Base-by-base conservation (phyloP, 208 protist species). In the Crithidia bombi region DNA sequence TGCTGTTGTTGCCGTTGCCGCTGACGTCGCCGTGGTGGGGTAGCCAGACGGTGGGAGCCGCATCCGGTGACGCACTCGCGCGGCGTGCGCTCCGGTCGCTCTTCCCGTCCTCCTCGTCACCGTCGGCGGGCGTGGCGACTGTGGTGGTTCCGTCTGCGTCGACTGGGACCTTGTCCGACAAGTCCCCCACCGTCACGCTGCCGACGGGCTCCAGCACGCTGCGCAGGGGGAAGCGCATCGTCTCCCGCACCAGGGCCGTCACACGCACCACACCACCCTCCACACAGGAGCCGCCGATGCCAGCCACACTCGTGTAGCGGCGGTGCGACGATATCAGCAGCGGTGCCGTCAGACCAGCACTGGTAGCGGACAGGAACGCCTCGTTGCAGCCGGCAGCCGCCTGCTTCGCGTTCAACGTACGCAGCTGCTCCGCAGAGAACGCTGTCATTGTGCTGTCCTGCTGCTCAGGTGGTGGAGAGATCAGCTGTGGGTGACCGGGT, bases 251-350 rank as follows among this genome's bases (percentile, higher is more conserved):
- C 21, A 91, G 78, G 12, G 83, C 75, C 5, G 83, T 72, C 38
- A 91, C 78, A 6, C 83, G 78, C 46, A 86, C 71, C 11, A 79
- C 64, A 15, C 86, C 81, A 52, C 75, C 83, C 64, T 83, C 75
- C n/a, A 87, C 73, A 63, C 79, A 89, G 15, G 83, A 78, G 54
- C 73, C 75, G 30, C 86, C 86, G 36, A 91, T 85, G 39, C 86
- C 83, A 15, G 63, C 74, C 21, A 89, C 15, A 56, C 75, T 91
- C 39, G 70, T 79, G 68, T 87, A 89, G 41, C 63, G 75, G 25
- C 83, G 81, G 58, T 89, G 81, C 5, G 83, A 82, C 14, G 81
- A 65, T 30, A 87, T 61, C 38, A 91, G 44, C 30, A 91, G 69
- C 36, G 86, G 86, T 28, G 82, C 69, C 4, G 75, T 84, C 50